Evolutionary conservation across 441 rosid genomes (phyloP).

Genomic region (Hura crepitans): DNA sequence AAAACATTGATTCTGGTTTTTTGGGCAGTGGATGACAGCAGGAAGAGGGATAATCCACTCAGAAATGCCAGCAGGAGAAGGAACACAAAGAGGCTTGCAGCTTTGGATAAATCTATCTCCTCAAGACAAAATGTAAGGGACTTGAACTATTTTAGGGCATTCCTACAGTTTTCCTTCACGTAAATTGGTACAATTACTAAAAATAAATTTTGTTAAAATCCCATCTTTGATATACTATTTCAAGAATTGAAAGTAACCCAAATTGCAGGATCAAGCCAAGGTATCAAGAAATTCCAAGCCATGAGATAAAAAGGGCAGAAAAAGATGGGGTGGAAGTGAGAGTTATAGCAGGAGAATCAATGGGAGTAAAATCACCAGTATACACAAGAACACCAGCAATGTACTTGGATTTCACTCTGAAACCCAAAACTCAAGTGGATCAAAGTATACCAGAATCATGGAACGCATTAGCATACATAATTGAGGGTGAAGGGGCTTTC

Average conservation of each 20-base stretch:
- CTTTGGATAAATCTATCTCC: constrained; percentile 93
- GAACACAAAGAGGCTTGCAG: constrained; percentile 65
- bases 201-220: too few relatives aligned
- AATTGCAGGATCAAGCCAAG: constrained; percentile 77
- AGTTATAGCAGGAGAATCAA: constrained; percentile 78
- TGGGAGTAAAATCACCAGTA: constrained; percentile 68
- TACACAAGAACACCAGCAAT: constrained; percentile 74
- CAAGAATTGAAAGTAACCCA: too few relatives aligned
- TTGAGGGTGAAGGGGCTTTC: constrained; percentile 79
- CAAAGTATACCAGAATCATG: constrained; percentile 66
- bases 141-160: not conserved
- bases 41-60: constrained; percentile 95
- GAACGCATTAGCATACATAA: constrained; percentile 62
- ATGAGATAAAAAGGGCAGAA: constrained; percentile 55
- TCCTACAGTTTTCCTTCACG: too few relatives aligned
- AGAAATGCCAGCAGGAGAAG: constrained; percentile 79
- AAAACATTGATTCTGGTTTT: too few relatives aligned
- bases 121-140: constrained; percentile 65
- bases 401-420: constrained; percentile 69
- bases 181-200: too few relatives aligned
- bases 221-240: not conserved
- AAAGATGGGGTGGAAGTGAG: constrained; percentile 59
- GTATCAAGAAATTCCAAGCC: constrained; percentile 46
- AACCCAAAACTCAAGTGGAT: constrained; percentile 52
- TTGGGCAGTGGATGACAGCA: constrained; percentile 84